A percentile compares a stretch with the other conserved stretches of the same genome.
phyloP scores from a whole-genome alignment of 83 land plant genomes.

The Thuja plicata region DNA sequence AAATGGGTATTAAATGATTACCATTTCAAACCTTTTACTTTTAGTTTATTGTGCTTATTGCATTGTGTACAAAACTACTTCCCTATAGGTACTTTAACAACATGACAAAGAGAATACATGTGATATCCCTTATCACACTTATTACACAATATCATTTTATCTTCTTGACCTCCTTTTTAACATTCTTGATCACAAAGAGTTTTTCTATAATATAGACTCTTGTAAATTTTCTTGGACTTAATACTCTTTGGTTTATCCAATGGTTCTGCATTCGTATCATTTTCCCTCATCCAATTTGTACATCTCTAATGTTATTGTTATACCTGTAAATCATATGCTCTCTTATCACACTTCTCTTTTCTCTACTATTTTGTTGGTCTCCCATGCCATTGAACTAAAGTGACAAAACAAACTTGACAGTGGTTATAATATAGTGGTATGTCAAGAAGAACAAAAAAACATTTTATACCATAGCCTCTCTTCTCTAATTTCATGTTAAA shows the following conservation, averaged over 20 bases:
- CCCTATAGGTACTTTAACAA: constrained; percentile 80
- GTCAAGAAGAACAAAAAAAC: too few species aligned
- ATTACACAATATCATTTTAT: constrained; percentile 85
- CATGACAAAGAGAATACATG: constrained; percentile 74
- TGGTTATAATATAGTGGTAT: too few species aligned
- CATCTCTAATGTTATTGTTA: too few species aligned
- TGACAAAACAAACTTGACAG: too few species aligned
- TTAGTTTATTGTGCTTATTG: constrained; percentile 31
- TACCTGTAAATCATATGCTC: too few species aligned
- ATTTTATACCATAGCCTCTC: too few species aligned
- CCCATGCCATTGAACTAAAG: too few species aligned
- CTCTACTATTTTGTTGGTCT: too few species aligned
- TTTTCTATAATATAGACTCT: constrained; percentile 18
- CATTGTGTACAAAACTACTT: constrained; percentile 84
- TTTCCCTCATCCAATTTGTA: background rate
- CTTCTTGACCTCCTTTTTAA: constrained; percentile 56
- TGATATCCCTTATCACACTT: constrained; percentile 80
- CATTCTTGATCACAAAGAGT: constrained; percentile 67
- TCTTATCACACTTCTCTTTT: too few species aligned
- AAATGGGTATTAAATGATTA: constrained; percentile 10
- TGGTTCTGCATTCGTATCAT: background rate
- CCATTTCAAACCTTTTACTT: constrained; percentile 32
- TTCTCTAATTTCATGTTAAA: background rate
- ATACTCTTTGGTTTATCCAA: background rate
- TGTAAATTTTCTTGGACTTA: background rate